phyloP scores from a whole-genome alignment of 176 grass and related monocot genomes.

The Calamus simplicifolius region DNA sequence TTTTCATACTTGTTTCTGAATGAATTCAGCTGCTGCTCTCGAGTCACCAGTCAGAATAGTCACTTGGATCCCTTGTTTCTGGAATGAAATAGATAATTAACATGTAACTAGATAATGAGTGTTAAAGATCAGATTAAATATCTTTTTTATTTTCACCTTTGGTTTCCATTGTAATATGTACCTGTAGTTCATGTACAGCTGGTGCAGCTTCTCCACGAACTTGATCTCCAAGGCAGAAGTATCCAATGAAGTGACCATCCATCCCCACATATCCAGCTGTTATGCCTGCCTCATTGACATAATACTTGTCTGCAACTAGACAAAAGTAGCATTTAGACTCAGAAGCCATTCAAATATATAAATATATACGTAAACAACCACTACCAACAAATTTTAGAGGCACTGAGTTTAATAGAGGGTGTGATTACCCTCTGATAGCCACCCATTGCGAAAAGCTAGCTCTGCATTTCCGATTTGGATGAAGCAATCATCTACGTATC shows the following conservation, averaged over 20 bases:
- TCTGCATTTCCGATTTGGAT: not conserved
- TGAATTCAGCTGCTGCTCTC: not conserved
- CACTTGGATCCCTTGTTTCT: slow-evolving; percentile 6
- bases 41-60: slow-evolving; percentile 6
- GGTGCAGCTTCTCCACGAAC: slow-evolving; percentile 3
- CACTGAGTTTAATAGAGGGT: not conserved
- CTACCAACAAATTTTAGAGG: too few species aligned
- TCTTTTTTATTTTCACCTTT: too few species aligned
- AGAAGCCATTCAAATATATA: not conserved
- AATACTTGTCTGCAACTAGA: not conserved
- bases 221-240: slow-evolving; percentile 8
- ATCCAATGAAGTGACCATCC: not conserved
- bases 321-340: not conserved
- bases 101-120: not conserved
- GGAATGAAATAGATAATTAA: too few species aligned
- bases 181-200: slow-evolving; percentile 2
- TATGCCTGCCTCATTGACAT: not conserved
- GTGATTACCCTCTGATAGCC: slow-evolving; percentile 2
- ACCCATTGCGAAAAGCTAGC: not conserved
- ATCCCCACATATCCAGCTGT: not conserved
- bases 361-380: too few species aligned
- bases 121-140: not conserved
- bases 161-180: not conserved
- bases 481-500: not conserved
- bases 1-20: slow-evolving; percentile 2